A percentile compares a stretch with the other conserved stretches of the same genome.
Evolutionary conservation across 441 rosid species (phyloP).

Genomic region (Theobroma grandiflorum): DNA sequence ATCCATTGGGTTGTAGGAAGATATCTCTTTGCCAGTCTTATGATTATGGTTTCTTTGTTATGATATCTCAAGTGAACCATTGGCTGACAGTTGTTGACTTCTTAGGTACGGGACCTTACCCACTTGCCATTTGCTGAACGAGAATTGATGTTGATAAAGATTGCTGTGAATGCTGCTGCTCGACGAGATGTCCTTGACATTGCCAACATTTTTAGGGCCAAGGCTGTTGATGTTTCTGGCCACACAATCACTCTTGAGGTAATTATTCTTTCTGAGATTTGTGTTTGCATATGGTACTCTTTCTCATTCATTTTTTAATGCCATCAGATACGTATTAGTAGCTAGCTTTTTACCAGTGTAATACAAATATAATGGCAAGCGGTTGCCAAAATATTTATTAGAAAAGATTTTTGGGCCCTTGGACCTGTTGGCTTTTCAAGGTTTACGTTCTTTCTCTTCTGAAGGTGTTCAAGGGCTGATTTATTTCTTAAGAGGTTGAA

Average conservation of each 20-base stretch:
- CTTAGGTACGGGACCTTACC: constrained; percentile 53
- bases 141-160: constrained; percentile 71
- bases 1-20: not conserved
- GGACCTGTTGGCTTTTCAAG: no score
- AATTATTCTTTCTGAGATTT: not conserved
- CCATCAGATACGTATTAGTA: not conserved
- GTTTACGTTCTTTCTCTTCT: no score
- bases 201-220: constrained; percentile 79
- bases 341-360: not conserved
- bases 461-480: no score
- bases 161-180: constrained; percentile 70
- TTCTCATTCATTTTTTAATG: not conserved
- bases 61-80: constrained; percentile 6
- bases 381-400: not conserved
- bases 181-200: constrained; percentile 75
- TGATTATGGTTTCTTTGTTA: not conserved
- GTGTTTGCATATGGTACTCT: not conserved
- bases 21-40: not conserved
- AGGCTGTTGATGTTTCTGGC: constrained; percentile 74
- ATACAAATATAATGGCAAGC: not conserved
- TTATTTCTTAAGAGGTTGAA: no score
- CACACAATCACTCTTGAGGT: constrained; percentile 82
- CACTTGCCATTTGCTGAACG: constrained; percentile 74
- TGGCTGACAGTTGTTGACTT: not conserved
- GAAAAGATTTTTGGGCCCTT: no score